Conservation (phyloP, 495 filamentous ascomycete species). For the Cenococcum geophilum region DNA sequence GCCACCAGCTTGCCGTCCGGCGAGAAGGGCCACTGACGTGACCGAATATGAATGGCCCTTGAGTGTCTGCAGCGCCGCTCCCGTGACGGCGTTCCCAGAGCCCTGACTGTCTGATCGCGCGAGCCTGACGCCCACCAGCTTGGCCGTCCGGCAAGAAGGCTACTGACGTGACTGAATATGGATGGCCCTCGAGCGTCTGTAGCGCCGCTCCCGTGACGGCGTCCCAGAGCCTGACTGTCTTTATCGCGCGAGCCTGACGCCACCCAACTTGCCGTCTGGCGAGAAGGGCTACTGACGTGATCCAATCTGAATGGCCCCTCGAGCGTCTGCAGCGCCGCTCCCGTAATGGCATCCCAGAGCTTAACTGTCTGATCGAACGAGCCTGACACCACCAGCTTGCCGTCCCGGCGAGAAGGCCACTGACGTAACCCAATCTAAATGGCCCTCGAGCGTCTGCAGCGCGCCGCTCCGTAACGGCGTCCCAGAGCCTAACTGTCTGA, state of each 20-base stretch:
- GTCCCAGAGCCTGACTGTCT: constrained; percentile 9
- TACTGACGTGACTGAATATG: not conserved
- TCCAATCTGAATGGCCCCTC: constrained; percentile 2
- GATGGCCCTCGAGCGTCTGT: constrained; percentile 1
- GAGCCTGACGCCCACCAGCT: constrained; percentile 1
- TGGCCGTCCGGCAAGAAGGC: constrained; percentile 7
- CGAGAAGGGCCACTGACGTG: too few species aligned
- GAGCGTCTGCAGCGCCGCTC: not conserved
- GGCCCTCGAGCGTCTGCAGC: too few species aligned
- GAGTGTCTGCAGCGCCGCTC: not conserved
- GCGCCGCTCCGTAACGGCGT: too few species aligned
- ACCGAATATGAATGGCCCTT: too few species aligned
- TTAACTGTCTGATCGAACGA: too few species aligned
- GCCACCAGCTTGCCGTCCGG: too few species aligned
- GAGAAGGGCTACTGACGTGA: constrained; percentile 3
- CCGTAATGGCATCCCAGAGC: too few species aligned
- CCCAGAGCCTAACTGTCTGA: too few species aligned
- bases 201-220: not conserved
- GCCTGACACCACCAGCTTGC: too few species aligned
- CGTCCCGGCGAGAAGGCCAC: too few species aligned
- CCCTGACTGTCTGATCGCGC: constrained; percentile 1
- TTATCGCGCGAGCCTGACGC: not conserved
- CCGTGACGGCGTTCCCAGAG: constrained; percentile 5
- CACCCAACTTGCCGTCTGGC: constrained; percentile 8
- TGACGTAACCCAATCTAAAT: too few species aligned